Evolutionary conservation across 345 rosid genomes (phyloP), one percentile per base, ranked within the genome.

Genomic region (Turnera subulata): DNA sequence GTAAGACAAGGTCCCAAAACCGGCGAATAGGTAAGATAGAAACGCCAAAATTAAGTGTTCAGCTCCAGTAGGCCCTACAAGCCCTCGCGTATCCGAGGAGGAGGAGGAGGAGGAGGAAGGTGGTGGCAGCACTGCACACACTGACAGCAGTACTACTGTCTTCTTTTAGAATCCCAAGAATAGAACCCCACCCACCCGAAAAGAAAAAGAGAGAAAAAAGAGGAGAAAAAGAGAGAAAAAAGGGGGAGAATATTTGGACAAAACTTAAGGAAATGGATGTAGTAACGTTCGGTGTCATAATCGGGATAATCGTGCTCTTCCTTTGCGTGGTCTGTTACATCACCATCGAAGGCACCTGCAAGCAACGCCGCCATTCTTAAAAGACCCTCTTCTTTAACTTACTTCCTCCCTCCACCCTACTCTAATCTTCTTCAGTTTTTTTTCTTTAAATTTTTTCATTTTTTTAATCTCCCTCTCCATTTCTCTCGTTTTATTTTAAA

Each of bases 271-370:
- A 44, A 26, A 29, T 86, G 92, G 95, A 85, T 70, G 78, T 69
- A 29, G 37, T 86, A 1, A 75, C 91, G 0, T 91, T 85, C 79
- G 95, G 96, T 47, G 67, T 84, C 76, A 79, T 88, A 71, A 50
- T 91, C 71, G 98, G 76, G 51, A 73, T 80, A 46, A 80, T 88
- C 72, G 66, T 88, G 14, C 78, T 88, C 58, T 79, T 84, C 77
- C 63, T 85, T 17, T 74, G 76, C 64, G 61, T 66, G 53, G 82
- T 82, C 70, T 81, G 84, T 62, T 74, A 79, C 74, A 81, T 91
- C 67, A 82, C 92, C 73, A 64, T 91, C 32, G 84, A 88, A 70
- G 96, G 86, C 73, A 77, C 84, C 58, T 85, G 95, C 76, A 72
- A 38, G 35, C 35, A 8, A 1, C 53, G 63, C 52, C 59, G 58